Percentiles rank a stretch among this genome's conserved stretches.
phyloP scores from a whole-genome alignment of 2,329 filamentous ascomycete species.

The Diaporthe caulivora region DNA sequence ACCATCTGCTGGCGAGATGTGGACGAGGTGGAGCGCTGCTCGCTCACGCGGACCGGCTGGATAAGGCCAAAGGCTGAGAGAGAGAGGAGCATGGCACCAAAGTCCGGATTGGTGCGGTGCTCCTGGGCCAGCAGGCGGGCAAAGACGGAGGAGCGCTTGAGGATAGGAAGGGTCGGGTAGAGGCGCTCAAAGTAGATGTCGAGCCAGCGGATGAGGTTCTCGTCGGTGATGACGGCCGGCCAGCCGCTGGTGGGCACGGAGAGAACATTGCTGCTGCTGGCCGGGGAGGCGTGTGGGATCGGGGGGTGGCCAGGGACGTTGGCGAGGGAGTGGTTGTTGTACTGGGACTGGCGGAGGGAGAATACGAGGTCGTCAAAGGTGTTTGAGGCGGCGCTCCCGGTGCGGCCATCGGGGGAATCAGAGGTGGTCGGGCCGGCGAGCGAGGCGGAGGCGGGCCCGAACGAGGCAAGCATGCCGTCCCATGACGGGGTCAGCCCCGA shows the following conservation, averaged over 20 bases:
- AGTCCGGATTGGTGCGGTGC: slow-evolving; percentile 34
- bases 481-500: slow-evolving; percentile 23
- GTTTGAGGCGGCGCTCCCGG: slow-evolving; percentile 26
- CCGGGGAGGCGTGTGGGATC: slow-evolving; percentile 26
- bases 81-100: slow-evolving; percentile 35
- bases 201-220: slow-evolving; percentile 36
- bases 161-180: slow-evolving; percentile 33
- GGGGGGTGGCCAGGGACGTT: slow-evolving; percentile 24
- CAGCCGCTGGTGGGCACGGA: slow-evolving; percentile 23
- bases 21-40: slow-evolving; percentile 25
- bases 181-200: slow-evolving; percentile 37
- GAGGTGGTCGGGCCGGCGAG: slow-evolving; percentile 7
- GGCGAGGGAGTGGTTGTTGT: slow-evolving; percentile 22
- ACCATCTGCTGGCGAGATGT: slow-evolving; percentile 34
- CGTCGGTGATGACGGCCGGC: slow-evolving; percentile 33
- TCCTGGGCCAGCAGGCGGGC: slow-evolving; percentile 32
- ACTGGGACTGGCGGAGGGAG: slow-evolving; percentile 23
- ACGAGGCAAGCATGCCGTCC: slow-evolving; percentile 32
- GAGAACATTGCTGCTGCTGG: slow-evolving; percentile 32
- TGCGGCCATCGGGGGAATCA: slow-evolving; percentile 13
- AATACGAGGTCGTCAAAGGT: slow-evolving; percentile 29
- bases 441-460: slow-evolving; percentile 28
- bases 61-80: slow-evolving; percentile 35
- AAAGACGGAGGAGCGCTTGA: slow-evolving; percentile 35
- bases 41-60: slow-evolving; percentile 34